A percentile compares a stretch with the other conserved stretches of the same genome.
These are phyloP conservation scores for Boletus reticulatus DNA, from an alignment of 768 basidiomycete species.

Conservation along the genomic window DNA sequence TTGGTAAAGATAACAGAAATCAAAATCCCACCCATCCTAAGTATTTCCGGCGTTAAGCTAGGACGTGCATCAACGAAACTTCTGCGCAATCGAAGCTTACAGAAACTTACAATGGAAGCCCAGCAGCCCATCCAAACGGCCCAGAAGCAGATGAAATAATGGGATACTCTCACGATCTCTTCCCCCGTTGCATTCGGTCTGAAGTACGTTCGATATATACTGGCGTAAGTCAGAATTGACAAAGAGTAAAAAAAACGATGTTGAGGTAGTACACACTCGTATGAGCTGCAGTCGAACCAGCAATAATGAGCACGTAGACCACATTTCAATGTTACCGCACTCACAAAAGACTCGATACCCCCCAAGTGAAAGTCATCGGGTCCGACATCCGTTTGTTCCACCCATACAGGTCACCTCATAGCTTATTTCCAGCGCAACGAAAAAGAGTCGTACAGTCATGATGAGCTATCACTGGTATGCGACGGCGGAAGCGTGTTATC, in stretches of 20 bases:
- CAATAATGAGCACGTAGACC: not conserved
- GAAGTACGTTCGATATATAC: conserved; percentile 40
- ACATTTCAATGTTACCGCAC: conserved; percentile 9
- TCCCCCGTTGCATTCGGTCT: conserved; percentile 35
- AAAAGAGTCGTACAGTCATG: too few relatives aligned
- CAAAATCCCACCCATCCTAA: conserved; percentile 43
- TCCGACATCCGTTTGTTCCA: too few relatives aligned
- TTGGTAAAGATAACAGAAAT: not conserved
- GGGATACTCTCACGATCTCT: conserved; percentile 41
- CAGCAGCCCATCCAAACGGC: conserved; percentile 44
- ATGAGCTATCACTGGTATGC: too few relatives aligned
- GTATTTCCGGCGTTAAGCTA: conserved; percentile 43
- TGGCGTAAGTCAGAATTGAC: conserved; percentile 1
- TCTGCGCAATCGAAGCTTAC: not conserved
- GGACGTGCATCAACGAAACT: not conserved
- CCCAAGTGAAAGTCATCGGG: too few relatives aligned
- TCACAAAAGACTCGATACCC: conserved; percentile 43
- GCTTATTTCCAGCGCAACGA: too few relatives aligned
- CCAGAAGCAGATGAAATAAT: conserved; percentile 42
- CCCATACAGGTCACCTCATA: too few relatives aligned
- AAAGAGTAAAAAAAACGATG: not conserved
- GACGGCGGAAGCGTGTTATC: too few relatives aligned
- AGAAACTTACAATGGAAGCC: conserved; percentile 35
- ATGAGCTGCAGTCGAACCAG: conserved; percentile 33
- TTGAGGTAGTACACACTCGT: conserved; percentile 35